Base-by-base conservation (phyloP, 78 protist species). In the Tieghemostelium lacteum region DNA sequence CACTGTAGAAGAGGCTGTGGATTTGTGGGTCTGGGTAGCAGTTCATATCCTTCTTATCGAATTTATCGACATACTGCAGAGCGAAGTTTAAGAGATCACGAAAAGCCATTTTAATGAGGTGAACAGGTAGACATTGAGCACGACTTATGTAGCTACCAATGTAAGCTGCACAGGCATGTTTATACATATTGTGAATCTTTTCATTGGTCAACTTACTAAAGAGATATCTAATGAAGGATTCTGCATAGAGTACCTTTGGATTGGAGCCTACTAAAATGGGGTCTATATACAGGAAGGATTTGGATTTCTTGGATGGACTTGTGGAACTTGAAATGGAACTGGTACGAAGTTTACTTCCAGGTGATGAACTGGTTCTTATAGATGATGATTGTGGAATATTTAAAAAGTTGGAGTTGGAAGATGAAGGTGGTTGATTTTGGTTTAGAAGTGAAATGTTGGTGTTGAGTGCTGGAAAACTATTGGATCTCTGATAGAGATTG, bases 91-190 rank as follows among this genome's bases (percentile, higher is more conserved):
- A 12, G 42, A 83, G 31, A 39, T 83, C 91, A 36, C 45, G 66
- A 28, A 83, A 83, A 4, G 26, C 91, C 45, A 83, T 24, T 37
- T 60, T 52, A 1, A 70, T 40, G 24, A 83, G 34, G 39, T 83
- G 69, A 34, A 19, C 0, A 0, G 91, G 91, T 14, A 83, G 75
- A 70, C n/a, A 83, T 0, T 29, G n/a, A 0, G 91, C 91, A 36
- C 91, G 63, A 14, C 78, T 69, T 17, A 83, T 33, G 33, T 69
- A 83, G 8, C 91, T 65, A 69, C 91, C 91, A 60, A 83, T 69
- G 14, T 83, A 83, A 0, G 91, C 76, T 1, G 91, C 91, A 49
- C 91, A 54, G 0, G 91, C 76, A 20, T 66, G 76, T 37, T 78
- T n/a, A 17, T 64, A 42, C 74, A 83, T 83, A 2, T 70, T 55